phyloP scores from a whole-genome alignment of 2,329 filamentous ascomycete genomes.

The Penicillium nordicum region DNA sequence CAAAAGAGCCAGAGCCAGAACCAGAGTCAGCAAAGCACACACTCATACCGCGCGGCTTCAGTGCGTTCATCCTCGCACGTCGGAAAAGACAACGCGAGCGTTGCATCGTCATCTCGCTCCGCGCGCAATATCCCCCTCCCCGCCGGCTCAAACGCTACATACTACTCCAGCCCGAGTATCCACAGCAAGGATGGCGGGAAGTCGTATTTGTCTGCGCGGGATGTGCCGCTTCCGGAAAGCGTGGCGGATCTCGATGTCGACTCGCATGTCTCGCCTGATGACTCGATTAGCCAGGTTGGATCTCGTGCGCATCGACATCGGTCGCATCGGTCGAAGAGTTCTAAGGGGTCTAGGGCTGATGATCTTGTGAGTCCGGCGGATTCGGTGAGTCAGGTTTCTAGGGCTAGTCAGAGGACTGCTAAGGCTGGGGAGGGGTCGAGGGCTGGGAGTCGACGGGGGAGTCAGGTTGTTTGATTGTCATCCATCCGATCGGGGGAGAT shows the following conservation, averaged over 20 bases:
- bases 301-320: conserved; percentile 26
- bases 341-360: conserved; percentile 30
- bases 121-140: conserved; percentile 39
- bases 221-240: conserved; percentile 34
- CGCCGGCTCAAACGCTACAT: conserved; percentile 27
- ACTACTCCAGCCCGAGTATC: conserved; percentile 11
- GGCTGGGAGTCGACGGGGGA: conserved; percentile 28
- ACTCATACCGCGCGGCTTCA: background rate
- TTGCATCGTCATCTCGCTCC: conserved; percentile 32
- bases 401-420: conserved; percentile 31
- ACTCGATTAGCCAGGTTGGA: conserved; percentile 70
- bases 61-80: conserved; percentile 1
- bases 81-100: conserved; percentile 20
- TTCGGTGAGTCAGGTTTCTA: conserved; percentile 41
- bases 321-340: conserved; percentile 29
- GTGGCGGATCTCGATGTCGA: conserved; percentile 35
- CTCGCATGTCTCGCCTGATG: conserved; percentile 68
- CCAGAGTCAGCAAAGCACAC: conserved; percentile 24
- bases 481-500: background rate
- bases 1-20: conserved; percentile 13
- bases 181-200: conserved; percentile 3
- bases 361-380: conserved; percentile 39
- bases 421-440: conserved; percentile 33
- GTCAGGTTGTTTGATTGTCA: conserved; percentile 25
- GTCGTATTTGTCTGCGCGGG: conserved; percentile 21